Conservation (phyloP, 805 yeast genomes). For the Ogataea wickerhamii region DNA sequence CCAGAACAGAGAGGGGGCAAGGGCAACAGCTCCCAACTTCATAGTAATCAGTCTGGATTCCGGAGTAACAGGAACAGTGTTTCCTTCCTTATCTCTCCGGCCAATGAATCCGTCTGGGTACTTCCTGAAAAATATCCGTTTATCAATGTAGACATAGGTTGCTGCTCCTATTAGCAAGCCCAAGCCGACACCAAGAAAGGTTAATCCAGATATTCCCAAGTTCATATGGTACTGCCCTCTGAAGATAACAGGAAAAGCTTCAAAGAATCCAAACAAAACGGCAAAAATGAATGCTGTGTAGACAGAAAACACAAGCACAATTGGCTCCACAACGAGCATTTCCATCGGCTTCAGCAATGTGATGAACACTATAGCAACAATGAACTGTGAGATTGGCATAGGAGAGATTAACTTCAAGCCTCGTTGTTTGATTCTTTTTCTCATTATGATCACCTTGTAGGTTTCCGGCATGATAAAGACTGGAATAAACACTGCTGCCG, state of each 20-base stretch:
- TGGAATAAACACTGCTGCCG: constrained; percentile 50
- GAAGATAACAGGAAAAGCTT: constrained; percentile 74
- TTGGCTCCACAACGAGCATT: constrained; percentile 72
- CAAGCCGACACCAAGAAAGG: constrained; percentile 69
- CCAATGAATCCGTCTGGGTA: constrained; percentile 61
- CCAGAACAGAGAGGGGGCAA: constrained; percentile 75
- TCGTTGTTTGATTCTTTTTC: constrained; percentile 56
- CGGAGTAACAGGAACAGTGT: constrained; percentile 52
- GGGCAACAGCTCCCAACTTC: constrained; percentile 61
- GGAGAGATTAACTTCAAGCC: constrained; percentile 45
- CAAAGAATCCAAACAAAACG: constrained; percentile 74
- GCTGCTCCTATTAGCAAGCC: constrained; percentile 59
- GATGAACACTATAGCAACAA: constrained; percentile 44
- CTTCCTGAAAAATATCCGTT: constrained; percentile 46
- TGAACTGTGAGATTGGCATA: constrained; percentile 33
- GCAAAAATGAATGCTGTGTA: constrained; percentile 76
- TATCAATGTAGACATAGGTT: constrained; percentile 49
- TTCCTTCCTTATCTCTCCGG: constrained; percentile 54
- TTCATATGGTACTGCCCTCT: constrained; percentile 59
- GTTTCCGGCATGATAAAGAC: constrained; percentile 60
- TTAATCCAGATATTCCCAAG: constrained; percentile 60
- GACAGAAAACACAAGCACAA: constrained; percentile 63
- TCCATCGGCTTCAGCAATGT: constrained; percentile 60
- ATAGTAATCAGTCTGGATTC: constrained; percentile 58
- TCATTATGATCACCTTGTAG: constrained; percentile 63